Evolutionary conservation across 495 filamentous ascomycete genomes (phyloP).

Genomic region (Polyplosphaeria fusca): DNA sequence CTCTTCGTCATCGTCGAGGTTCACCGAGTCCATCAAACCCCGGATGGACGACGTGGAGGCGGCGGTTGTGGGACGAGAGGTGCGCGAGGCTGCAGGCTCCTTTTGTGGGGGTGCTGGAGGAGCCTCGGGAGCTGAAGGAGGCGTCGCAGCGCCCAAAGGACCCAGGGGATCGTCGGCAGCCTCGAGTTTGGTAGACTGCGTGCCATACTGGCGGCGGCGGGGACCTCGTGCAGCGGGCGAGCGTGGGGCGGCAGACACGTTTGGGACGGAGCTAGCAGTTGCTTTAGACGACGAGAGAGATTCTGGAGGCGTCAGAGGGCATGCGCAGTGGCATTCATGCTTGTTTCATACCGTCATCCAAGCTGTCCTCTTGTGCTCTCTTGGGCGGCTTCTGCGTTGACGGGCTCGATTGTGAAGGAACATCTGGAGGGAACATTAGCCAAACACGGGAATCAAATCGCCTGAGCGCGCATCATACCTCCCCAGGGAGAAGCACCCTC

Average conservation of each 20-base stretch:
- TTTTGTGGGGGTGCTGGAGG: slow-evolving; percentile 90
- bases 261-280: slow-evolving; percentile 24
- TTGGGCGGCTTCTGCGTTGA: slow-evolving; percentile 35
- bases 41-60: slow-evolving; percentile 50
- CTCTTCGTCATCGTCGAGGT: slow-evolving; percentile 62
- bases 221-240: slow-evolving; percentile 48
- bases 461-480: slow-evolving; percentile 29
- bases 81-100: slow-evolving; percentile 58
- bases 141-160: slow-evolving; percentile 78
- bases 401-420: slow-evolving; percentile 39
- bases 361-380: slow-evolving; percentile 28
- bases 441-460: neutral
- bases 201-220: slow-evolving; percentile 66
- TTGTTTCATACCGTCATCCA: slow-evolving; percentile 13
- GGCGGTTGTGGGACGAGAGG: slow-evolving; percentile 51
- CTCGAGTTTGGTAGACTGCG: slow-evolving; percentile 79
- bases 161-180: slow-evolving; percentile 87
- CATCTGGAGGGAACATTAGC: slow-evolving; percentile 31
- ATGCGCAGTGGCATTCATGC: neutral
- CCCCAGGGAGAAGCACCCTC: slow-evolving; percentile 45
- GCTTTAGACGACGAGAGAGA: slow-evolving; percentile 19
- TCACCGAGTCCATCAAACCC: slow-evolving; percentile 59
- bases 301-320: slow-evolving; percentile 11
- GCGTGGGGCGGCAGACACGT: slow-evolving; percentile 25
- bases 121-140: slow-evolving; percentile 51